Percentiles rank a stretch among this genome's conserved stretches.
Conservation (phyloP, 2,329 filamentous ascomycete species). For the Colletotrichum lentis region DNA sequence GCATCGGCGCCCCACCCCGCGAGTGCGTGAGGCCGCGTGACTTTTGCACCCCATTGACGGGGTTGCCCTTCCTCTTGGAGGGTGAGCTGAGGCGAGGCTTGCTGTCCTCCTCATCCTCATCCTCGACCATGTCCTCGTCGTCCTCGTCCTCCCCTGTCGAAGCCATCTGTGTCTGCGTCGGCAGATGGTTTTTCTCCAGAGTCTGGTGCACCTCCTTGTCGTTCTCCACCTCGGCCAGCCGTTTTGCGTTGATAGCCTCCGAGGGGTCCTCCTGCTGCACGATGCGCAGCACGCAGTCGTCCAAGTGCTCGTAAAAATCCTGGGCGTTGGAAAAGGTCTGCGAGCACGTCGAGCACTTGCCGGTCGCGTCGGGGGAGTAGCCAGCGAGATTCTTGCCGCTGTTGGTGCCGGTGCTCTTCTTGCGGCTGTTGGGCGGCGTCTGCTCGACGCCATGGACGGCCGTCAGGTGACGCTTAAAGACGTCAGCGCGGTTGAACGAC, state of each 20-base stretch:
- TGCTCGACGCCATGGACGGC: conserved; percentile 93
- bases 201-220: conserved; percentile 69
- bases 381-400: conserved; percentile 71
- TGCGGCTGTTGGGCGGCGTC: conserved; percentile 88
- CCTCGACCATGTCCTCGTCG: conserved; percentile 60
- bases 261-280: conserved; percentile 76
- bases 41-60: conserved; percentile 67
- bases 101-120: conserved; percentile 61
- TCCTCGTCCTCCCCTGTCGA: conserved; percentile 57
- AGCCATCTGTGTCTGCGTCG: conserved; percentile 53
- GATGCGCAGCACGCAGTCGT: conserved; percentile 75
- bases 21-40: conserved; percentile 80
- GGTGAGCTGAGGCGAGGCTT: conserved; percentile 53
- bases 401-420: conserved; percentile 62
- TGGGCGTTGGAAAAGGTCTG: conserved; percentile 91
- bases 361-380: conserved; percentile 80
- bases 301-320: conserved; percentile 98
- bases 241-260: conserved; percentile 73
- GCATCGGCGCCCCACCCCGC: conserved; percentile 72
- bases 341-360: conserved; percentile 95
- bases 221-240: conserved; percentile 71
- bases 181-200: conserved; percentile 69
- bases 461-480: conserved; percentile 93
- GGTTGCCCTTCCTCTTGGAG: conserved; percentile 66
- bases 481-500: conserved; percentile 93